Conservation (phyloP, 441 rosid genomes). For the Populus hybrid region DNA sequence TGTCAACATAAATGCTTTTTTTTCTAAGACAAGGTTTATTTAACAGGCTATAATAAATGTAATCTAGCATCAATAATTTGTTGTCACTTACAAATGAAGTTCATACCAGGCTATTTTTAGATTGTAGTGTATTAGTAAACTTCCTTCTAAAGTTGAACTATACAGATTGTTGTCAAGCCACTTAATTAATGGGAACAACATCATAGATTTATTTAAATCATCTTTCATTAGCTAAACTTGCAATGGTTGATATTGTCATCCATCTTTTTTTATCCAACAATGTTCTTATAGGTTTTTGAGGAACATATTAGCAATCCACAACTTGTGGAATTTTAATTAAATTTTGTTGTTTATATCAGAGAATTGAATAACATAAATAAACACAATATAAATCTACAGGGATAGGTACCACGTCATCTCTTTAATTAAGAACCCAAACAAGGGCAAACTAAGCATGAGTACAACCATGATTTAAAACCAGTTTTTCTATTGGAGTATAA, state of each 20-base stretch:
- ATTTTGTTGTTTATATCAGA: not conserved
- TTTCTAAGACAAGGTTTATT: too few relatives aligned
- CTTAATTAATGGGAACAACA: conserved; percentile 10
- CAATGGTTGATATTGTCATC: conserved; percentile 16
- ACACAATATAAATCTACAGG: conserved; percentile 19
- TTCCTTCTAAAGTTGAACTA: conserved; percentile 7
- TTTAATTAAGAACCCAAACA: conserved; percentile 32
- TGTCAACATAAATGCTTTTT: too few relatives aligned
- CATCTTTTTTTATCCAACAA: not conserved
- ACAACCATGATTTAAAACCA: conserved; percentile 24
- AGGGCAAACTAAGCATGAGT: conserved; percentile 28
- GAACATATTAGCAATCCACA: not conserved
- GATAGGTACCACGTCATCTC: conserved; percentile 30
- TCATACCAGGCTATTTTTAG: not conserved
- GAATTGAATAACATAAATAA: not conserved
- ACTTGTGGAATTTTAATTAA: not conserved
- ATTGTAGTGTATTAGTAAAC: conserved; percentile 13
- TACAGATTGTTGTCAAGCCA: not conserved
- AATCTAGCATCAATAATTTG: not conserved
- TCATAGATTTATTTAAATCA: conserved; percentile 13
- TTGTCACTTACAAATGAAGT: too few relatives aligned
- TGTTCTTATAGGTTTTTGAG: conserved; percentile 5
- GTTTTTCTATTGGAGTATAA: conserved; percentile 14
- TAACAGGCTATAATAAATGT: not conserved
- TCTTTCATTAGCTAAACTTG: conserved; percentile 15